Evolutionary conservation across 1,139 yeast genomes (phyloP).

Genomic region (Kazachstania sp.): DNA sequence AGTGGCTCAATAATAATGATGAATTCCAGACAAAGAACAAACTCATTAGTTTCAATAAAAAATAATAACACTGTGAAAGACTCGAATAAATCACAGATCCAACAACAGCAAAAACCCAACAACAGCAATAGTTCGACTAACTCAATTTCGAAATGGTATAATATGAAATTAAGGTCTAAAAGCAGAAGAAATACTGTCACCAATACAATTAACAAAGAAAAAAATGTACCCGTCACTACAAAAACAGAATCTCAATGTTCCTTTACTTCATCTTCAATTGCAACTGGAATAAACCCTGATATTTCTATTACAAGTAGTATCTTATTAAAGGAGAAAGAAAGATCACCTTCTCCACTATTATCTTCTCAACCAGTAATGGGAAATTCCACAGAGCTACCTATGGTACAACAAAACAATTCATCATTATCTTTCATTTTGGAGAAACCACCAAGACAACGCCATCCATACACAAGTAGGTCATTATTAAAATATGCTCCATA

Average conservation of each 20-base stretch:
- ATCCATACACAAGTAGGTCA: constrained; percentile 54
- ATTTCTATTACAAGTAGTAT: background rate
- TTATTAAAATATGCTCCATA: constrained; percentile 48
- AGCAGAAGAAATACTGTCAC: constrained; percentile 5
- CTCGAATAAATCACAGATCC: background rate
- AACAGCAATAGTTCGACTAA: background rate
- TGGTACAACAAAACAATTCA: background rate
- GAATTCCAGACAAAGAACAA: background rate
- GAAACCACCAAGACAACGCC: constrained; percentile 28
- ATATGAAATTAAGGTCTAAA: constrained; percentile 7
- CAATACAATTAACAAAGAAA: background rate
- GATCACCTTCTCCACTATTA: background rate
- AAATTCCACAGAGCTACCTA: background rate
- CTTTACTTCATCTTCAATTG: background rate
- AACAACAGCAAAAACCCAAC: background rate
- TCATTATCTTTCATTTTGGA: constrained; percentile 1
- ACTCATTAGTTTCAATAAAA: background rate
- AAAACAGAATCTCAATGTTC: background rate
- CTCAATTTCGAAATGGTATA: constrained; percentile 7
- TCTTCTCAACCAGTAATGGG: background rate
- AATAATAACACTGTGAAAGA: background rate
- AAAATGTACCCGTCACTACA: background rate
- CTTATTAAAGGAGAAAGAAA: background rate
- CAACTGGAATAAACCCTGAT: background rate
- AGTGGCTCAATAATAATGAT: background rate